A percentile compares a stretch with the other conserved stretches of the same genome.
Conservation (phyloP, 139 green algal species). For the Tetratostichococcus sp. region DNA sequence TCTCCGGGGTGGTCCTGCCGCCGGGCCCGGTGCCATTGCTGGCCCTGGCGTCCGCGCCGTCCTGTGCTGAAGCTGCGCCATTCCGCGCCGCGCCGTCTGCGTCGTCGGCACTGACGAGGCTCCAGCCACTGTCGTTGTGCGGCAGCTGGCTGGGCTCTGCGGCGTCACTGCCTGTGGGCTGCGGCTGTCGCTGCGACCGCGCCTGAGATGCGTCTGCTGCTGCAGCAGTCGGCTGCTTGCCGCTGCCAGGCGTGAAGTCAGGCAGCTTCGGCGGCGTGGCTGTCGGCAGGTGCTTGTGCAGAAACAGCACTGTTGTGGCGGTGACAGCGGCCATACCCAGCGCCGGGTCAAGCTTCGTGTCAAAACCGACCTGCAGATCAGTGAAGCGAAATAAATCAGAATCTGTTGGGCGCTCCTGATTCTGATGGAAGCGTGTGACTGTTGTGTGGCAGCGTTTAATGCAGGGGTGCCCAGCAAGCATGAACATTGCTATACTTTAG, state of each 20-base stretch:
- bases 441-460: neutral
- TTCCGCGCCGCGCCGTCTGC: too few species aligned
- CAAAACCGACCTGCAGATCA: slow-evolving; percentile 29
- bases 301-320: slow-evolving; percentile 27
- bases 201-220: too few species aligned
- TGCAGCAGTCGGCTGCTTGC: neutral
- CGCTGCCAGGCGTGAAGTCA: neutral
- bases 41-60: neutral
- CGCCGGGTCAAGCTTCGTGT: slow-evolving; percentile 31
- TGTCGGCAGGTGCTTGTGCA: slow-evolving; percentile 33
- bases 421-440: neutral
- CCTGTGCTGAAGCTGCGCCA: too few species aligned
- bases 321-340: slow-evolving; percentile 29
- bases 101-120: neutral
- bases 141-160: neutral
- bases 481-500: neutral
- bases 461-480: neutral
- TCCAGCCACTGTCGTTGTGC: neutral
- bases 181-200: too few species aligned
- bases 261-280: slow-evolving; percentile 7
- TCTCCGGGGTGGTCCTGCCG: neutral
- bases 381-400: neutral
- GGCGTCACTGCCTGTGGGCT: neutral
- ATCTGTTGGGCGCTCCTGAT: neutral
- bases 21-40: too few species aligned